These are phyloP conservation scores for Fusarium sp. DNA, from an alignment of 2,329 filamentous ascomycete genomes.

Conservation along the genomic window DNA sequence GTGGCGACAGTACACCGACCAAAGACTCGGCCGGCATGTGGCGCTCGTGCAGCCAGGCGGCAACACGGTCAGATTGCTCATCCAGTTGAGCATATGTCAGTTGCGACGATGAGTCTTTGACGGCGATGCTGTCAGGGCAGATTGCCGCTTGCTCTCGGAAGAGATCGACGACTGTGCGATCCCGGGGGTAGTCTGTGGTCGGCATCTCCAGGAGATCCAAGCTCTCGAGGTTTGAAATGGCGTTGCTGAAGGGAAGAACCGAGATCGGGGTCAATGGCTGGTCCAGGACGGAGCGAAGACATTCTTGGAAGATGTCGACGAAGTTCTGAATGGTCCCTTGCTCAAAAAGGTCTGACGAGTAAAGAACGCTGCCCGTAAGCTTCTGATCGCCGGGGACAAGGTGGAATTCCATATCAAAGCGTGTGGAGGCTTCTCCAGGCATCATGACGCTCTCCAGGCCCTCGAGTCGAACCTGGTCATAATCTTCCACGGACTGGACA, in stretches of 20 bases:
- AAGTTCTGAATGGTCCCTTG: constrained; percentile 33
- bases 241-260: neutral
- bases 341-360: constrained; percentile 38
- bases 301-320: constrained; percentile 23
- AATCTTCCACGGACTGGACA: constrained; percentile 21
- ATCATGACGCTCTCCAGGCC: constrained; percentile 21
- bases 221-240: neutral
- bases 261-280: constrained; percentile 2
- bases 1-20: neutral
- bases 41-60: constrained; percentile 22
- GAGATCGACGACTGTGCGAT: constrained; percentile 37
- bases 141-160: constrained; percentile 33
- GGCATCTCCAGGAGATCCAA: neutral
- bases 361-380: constrained; percentile 27
- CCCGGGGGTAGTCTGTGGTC: neutral
- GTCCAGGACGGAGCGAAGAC: constrained; percentile 31
- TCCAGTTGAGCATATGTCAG: constrained; percentile 43
- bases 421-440: constrained; percentile 5
- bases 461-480: constrained; percentile 32
- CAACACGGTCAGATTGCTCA: constrained; percentile 27
- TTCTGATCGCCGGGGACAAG: constrained; percentile 30
- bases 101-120: constrained; percentile 20
- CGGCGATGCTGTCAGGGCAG: constrained; percentile 21
- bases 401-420: constrained; percentile 44
- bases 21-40: neutral